Evolutionary conservation across 176 grass and related monocot genomes (phyloP).

Genomic region (Pontederia paniculata): DNA sequence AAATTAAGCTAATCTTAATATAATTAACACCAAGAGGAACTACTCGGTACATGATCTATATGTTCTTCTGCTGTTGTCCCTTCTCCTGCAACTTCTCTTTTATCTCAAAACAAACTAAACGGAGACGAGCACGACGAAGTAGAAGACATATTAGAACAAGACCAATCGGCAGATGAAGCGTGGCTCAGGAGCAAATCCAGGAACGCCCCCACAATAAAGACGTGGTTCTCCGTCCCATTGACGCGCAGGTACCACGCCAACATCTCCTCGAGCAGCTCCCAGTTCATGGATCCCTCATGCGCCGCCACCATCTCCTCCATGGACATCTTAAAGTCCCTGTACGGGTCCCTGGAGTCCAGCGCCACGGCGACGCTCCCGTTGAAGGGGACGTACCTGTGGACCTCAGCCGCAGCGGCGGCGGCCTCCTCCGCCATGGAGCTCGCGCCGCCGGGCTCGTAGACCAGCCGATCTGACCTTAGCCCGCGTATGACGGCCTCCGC

Average conservation of each 20-base stretch:
- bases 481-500: neutral
- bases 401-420: neutral
- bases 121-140: neutral
- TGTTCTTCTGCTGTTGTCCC: no score
- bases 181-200: constrained; percentile 47
- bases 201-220: constrained; percentile 65
- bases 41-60: no score
- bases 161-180: constrained; percentile 18
- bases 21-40: no score
- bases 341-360: constrained; percentile 56
- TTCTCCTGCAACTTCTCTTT: no score
- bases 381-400: neutral
- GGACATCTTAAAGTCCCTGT: constrained; percentile 59
- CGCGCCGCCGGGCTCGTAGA: constrained; percentile 13
- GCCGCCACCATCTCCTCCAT: constrained; percentile 86
- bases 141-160: constrained; percentile 5
- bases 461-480: constrained; percentile 2
- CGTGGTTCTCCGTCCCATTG: constrained; percentile 63
- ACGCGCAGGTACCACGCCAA: constrained; percentile 63
- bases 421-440: neutral
- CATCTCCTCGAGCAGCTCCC: constrained; percentile 88
- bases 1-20: no score
- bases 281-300: constrained; percentile 33
- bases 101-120: no score
- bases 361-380: constrained; percentile 29